Evolutionary conservation across 2,329 filamentous ascomycete species (phyloP).

Genomic region (Botrytis sinoallii): DNA sequence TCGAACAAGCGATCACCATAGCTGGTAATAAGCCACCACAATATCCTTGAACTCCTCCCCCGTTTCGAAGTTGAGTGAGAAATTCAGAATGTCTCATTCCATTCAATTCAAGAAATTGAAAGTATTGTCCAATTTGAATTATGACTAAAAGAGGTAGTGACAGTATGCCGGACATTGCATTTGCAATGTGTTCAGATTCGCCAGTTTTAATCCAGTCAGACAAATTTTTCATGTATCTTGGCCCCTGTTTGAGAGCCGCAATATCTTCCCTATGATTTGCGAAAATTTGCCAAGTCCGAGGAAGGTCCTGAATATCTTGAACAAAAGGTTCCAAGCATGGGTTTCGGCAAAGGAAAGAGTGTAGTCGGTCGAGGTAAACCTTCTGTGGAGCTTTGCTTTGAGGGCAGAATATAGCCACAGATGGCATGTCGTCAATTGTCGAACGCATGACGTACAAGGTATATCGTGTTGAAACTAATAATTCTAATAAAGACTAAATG

Average conservation of each 20-base stretch:
- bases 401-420: conserved; percentile 10
- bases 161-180: conserved; percentile 16
- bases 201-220: not conserved
- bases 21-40: conserved; percentile 23
- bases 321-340: conserved; percentile 18
- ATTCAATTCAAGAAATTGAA: conserved; percentile 20
- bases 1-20: conserved; percentile 16
- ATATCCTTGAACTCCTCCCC: conserved; percentile 23
- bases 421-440: not conserved
- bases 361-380: conserved; percentile 2
- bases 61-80: conserved; percentile 5
- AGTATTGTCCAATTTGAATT: conserved; percentile 20
- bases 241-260: not conserved
- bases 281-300: not conserved
- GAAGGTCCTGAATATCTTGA: conserved; percentile 17
- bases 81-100: conserved; percentile 17
- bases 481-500: not conserved
- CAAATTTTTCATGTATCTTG: not conserved
- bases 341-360: conserved; percentile 3
- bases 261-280: not conserved
- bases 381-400: conserved; percentile 12
- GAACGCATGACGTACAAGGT: not conserved
- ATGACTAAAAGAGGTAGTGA: conserved; percentile 11
- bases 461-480: not conserved
- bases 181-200: not conserved